Evolutionary conservation across 768 basidiomycete species (phyloP).

Genomic region (Serendipita indica): DNA sequence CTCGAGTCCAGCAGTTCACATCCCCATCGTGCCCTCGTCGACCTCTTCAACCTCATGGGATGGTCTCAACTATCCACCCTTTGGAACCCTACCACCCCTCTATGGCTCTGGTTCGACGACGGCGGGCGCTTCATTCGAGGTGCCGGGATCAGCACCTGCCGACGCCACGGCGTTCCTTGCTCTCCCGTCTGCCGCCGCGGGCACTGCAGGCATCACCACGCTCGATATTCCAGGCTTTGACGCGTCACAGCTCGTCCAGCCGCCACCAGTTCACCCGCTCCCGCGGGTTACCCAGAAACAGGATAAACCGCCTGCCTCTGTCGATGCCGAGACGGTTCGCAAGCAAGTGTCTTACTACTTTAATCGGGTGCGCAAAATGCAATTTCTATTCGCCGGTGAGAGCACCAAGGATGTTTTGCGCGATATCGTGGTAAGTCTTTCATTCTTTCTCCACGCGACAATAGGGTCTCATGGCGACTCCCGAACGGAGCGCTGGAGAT

Average conservation of each 20-base stretch:
- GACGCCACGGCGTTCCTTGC: too few species aligned
- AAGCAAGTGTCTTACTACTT: slow-evolving; percentile 15
- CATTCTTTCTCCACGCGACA: too few species aligned
- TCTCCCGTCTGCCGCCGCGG: too few species aligned
- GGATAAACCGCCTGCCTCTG: neutral
- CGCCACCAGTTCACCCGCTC: neutral
- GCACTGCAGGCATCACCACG: too few species aligned
- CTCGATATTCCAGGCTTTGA: too few species aligned
- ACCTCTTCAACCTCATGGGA: neutral
- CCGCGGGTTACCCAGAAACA: neutral
- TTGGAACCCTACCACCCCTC: neutral
- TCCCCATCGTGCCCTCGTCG: neutral
- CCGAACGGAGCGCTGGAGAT: too few species aligned
- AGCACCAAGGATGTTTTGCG: slow-evolving; percentile 12
- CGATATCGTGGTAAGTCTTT: slow-evolving; percentile 12
- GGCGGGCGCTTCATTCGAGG: neutral
- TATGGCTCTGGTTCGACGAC: neutral
- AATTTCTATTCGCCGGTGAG: slow-evolving; percentile 15
- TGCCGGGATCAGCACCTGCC: neutral
- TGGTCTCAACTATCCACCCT: neutral
- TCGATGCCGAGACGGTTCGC: neutral
- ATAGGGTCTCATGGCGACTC: too few species aligned
- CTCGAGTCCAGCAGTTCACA: neutral
- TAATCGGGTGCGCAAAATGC: slow-evolving; percentile 14
- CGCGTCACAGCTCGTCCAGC: neutral